phyloP scores from a whole-genome alignment of 2,329 filamentous ascomycete species.

The Biscogniauxia marginata region DNA sequence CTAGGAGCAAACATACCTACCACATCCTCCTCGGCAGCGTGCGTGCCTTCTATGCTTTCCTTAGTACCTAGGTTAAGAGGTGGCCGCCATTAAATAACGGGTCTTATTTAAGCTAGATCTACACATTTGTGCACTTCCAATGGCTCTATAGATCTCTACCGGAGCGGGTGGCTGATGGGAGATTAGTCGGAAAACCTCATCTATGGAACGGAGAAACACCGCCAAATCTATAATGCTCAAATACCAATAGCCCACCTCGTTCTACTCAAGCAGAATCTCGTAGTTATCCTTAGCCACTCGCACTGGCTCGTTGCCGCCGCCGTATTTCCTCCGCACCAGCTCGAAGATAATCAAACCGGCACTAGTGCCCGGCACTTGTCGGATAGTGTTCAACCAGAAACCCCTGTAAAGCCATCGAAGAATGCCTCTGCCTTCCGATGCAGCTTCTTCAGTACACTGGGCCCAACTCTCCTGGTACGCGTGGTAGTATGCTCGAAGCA shows the following conservation, averaged over 20 bases:
- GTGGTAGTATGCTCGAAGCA: constrained; percentile 65
- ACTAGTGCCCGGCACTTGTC: constrained; percentile 74
- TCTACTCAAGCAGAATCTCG: constrained; percentile 61
- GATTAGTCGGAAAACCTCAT: constrained; percentile 8
- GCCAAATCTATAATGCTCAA: background rate
- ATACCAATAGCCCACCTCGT: background rate
- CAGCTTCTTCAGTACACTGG: constrained; percentile 58
- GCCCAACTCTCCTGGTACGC: constrained; percentile 68
- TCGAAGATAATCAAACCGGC: constrained; percentile 79
- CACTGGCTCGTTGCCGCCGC: constrained; percentile 59
- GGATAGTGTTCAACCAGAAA: constrained; percentile 70
- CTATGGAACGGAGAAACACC: background rate
- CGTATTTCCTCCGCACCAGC: constrained; percentile 71
- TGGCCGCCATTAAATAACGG: too few relatives aligned
- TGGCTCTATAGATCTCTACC: background rate
- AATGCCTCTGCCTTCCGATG: constrained; percentile 54
- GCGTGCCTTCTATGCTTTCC: too few relatives aligned
- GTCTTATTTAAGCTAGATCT: background rate
- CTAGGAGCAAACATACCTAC: too few relatives aligned
- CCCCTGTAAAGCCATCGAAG: constrained; percentile 66
- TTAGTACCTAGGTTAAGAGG: too few relatives aligned
- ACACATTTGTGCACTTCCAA: background rate
- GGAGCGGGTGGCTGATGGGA: background rate
- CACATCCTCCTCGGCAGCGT: too few relatives aligned
- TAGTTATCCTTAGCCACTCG: constrained; percentile 68